Base-by-base conservation (phyloP, 768 basidiomycete genomes). In the Boletales sp. region DNA sequence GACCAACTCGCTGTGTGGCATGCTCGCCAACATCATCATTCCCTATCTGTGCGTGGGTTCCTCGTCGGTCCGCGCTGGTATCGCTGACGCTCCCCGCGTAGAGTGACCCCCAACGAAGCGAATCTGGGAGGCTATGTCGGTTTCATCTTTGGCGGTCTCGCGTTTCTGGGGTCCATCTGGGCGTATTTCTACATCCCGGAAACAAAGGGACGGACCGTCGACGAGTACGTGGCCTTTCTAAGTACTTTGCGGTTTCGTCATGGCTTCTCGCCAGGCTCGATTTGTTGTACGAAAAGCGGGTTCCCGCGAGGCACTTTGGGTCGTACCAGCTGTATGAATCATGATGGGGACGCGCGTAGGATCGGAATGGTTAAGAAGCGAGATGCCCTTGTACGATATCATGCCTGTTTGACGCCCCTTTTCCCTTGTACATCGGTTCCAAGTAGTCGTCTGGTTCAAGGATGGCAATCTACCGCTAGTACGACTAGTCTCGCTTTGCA, bases 121-220 rank as follows among this genome's bases (percentile, higher is more conserved):
- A 48, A 66, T 30, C 50, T 65, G 2, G 59, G 62, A 13, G 64
- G 63, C 4, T 66, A 64, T 14, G 63, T 64, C 19, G 64, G 63
- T 0, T 62, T 65, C 44, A 38, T 65, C 40, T 67, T 62, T 55
- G 63, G 65, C 0, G 63, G 60, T 36, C 46, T 67, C 8, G 53
- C 53, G 2, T 45, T 62, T 6, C 17, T 12, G 12, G 65, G 63
- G 17, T 45, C 56, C 4, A 15, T 62, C n/a, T 64, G 65, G 59
- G 44, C 59, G 8, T 64, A 59, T 31, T 56, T 65, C 25, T 67
- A 59, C 28, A 66, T 65, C 12, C 62, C 64, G 0, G 63, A 64
- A 30, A 66, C 65, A 12, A 59, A 35, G 33, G 54, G 60, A 6
- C 57, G 65, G n/a, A 67, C 64, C 8, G 56, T 65, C 14, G 60